phyloP scores from a whole-genome alignment of 192 early-diverging fungal genomes.

The Coemansia sp. region DNA sequence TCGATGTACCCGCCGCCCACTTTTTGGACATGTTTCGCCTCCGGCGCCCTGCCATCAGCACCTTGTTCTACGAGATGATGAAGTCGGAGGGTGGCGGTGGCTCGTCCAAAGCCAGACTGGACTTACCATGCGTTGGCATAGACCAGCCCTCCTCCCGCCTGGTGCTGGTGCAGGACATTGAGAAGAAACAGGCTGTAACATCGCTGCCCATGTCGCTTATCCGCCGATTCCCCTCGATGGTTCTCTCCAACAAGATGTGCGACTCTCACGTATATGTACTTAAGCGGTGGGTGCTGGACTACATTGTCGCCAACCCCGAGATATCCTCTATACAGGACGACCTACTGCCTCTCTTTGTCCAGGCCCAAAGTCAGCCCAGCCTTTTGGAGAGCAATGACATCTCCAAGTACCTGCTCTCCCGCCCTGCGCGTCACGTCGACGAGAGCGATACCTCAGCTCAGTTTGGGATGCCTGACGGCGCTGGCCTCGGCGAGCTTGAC shows the following conservation, averaged over 20 bases:
- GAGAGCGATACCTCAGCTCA: conserved; percentile 42
- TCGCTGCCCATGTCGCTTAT: conserved; percentile 58
- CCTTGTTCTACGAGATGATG: conserved; percentile 79
- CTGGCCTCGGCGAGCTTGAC: conserved; percentile 40
- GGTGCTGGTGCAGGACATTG: conserved; percentile 39
- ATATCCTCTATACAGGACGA: conserved; percentile 80
- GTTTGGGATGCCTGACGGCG: conserved; percentile 27
- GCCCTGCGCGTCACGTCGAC: conserved; percentile 31
- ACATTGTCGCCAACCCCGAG: conserved; percentile 65
- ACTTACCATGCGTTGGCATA: conserved; percentile 42
- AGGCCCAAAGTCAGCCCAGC: conserved; percentile 78
- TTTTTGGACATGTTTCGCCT: conserved; percentile 84
- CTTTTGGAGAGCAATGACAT: conserved; percentile 53
- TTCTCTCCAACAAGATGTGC: conserved; percentile 77
- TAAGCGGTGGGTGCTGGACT: conserved; percentile 90
- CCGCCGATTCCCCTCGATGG: conserved; percentile 77
- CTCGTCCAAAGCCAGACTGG: conserved; percentile 28
- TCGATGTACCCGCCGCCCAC: conserved; percentile 79
- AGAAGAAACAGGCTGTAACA: neutral
- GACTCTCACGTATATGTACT: conserved; percentile 94
- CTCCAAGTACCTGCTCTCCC: conserved; percentile 35
- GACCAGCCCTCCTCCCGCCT: conserved; percentile 56
- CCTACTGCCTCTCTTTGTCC: conserved; percentile 83
- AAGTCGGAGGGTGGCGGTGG: conserved; percentile 72
- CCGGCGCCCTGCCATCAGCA: conserved; percentile 75